Conservation (phyloP, 768 basidiomycete genomes). For the Mycena sanguinolenta region DNA sequence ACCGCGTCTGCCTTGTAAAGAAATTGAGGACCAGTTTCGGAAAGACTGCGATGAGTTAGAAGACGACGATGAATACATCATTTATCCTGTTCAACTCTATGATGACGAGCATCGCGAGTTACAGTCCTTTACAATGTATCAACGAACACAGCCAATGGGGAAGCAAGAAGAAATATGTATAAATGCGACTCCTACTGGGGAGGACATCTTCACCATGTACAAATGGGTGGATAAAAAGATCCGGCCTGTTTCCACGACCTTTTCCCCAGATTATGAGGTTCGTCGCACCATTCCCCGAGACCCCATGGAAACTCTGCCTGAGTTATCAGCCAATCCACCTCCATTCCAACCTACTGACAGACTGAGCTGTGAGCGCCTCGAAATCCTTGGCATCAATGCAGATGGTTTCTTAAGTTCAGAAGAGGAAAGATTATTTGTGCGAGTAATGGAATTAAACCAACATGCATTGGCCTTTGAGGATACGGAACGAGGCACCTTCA, state of each 20-base stretch:
- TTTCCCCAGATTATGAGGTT: conserved; percentile 18
- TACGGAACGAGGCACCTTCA: neutral
- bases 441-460: neutral
- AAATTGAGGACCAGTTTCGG: too few relatives aligned
- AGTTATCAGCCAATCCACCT: neutral
- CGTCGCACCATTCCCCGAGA: conserved; percentile 34
- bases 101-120: too few relatives aligned
- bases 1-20: too few relatives aligned
- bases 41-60: too few relatives aligned
- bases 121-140: too few relatives aligned
- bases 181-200: too few relatives aligned
- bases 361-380: neutral
- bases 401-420: neutral
- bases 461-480: neutral
- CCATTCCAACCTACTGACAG: neutral
- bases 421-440: neutral
- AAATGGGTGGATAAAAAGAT: conserved; percentile 37
- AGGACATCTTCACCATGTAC: conserved; percentile 29
- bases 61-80: too few relatives aligned
- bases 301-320: neutral
- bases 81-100: too few relatives aligned
- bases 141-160: too few relatives aligned
- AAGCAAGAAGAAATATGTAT: too few relatives aligned
- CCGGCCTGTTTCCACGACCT: neutral
- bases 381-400: neutral